These are phyloP conservation scores for Linum usitatissimum DNA, from an alignment of 345 rosid species.

Conservation along the genomic window DNA sequence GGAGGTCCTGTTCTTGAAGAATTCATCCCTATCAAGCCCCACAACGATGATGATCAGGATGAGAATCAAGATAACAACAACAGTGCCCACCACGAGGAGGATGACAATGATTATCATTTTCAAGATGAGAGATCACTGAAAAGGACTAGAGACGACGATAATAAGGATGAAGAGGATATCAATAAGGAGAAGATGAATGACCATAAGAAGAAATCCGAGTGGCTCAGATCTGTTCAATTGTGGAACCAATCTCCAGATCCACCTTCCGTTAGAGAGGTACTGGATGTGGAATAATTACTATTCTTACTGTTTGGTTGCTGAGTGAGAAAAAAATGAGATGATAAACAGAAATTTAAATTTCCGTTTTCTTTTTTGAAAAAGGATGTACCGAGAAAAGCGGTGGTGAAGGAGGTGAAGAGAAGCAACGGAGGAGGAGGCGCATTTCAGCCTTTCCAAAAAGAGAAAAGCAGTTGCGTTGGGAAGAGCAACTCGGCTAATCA, in stretches of 20 bases:
- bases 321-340: slow-evolving; percentile 12
- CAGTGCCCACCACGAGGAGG: slow-evolving; percentile 13
- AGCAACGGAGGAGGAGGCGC: slow-evolving; percentile 34
- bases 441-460: slow-evolving; percentile 65
- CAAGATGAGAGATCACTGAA: not conserved
- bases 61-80: slow-evolving; percentile 14
- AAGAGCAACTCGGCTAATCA: slow-evolving; percentile 22
- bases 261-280: slow-evolving; percentile 30
- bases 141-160: not conserved
- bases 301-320: slow-evolving; percentile 1
- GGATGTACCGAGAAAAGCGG: slow-evolving; percentile 42
- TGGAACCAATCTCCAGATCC: slow-evolving; percentile 78
- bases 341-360: not conserved
- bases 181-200: slow-evolving; percentile 15
- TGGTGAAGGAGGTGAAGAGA: slow-evolving; percentile 57
- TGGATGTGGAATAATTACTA: not conserved
- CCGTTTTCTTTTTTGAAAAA: slow-evolving; percentile 6
- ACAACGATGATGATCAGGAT: slow-evolving; percentile 21
- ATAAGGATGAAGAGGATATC: not conserved
- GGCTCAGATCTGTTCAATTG: slow-evolving; percentile 96
- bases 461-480: slow-evolving; percentile 17
- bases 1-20: slow-evolving; percentile 68
- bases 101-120: not conserved
- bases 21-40: slow-evolving; percentile 57
- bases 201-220: slow-evolving; percentile 63